A percentile compares a stretch with the other conserved stretches of the same genome.
Evolutionary conservation across 805 yeast species (phyloP).

Genomic region (Schizosaccharomyces octosporus): DNA sequence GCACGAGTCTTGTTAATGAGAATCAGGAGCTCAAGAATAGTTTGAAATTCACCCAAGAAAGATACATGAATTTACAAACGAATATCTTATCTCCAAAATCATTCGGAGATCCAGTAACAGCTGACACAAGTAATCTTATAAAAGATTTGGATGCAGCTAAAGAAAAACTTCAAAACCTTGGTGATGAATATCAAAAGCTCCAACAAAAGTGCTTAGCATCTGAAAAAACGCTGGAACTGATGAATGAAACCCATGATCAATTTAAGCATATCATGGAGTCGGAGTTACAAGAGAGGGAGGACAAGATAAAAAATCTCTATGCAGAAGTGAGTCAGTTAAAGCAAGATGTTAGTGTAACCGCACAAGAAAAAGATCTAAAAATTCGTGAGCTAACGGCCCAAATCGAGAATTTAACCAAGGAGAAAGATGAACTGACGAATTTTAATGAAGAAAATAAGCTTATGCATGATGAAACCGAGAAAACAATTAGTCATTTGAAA

Average conservation of each 20-base stretch:
- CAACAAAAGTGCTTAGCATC: constrained; percentile 38
- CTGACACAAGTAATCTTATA: neutral
- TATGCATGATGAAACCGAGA: constrained; percentile 10
- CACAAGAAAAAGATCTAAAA: constrained; percentile 7
- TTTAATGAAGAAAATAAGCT: constrained; percentile 10
- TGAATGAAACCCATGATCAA: constrained; percentile 30
- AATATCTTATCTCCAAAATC: constrained; percentile 5
- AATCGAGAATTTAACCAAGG: constrained; percentile 7
- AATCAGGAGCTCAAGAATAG: constrained; percentile 9
- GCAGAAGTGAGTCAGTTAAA: neutral
- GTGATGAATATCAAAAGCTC: constrained; percentile 34
- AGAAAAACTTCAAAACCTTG: constrained; percentile 31
- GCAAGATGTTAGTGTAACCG: constrained; percentile 9
- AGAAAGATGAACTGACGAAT: constrained; percentile 4
- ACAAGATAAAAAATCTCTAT: neutral
- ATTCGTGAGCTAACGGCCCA: constrained; percentile 6
- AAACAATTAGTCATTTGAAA: neutral
- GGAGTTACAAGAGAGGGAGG: constrained; percentile 2
- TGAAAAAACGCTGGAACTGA: constrained; percentile 34
- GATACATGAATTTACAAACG: constrained; percentile 6
- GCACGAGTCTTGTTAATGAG: neutral
- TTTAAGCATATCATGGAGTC: constrained; percentile 14
- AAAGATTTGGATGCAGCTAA: constrained; percentile 24
- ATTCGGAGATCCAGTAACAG: neutral
- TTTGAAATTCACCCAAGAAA: constrained; percentile 13